phyloP scores from a whole-genome alignment of 2,329 filamentous ascomycete species.

The Colletotrichum sp. region DNA sequence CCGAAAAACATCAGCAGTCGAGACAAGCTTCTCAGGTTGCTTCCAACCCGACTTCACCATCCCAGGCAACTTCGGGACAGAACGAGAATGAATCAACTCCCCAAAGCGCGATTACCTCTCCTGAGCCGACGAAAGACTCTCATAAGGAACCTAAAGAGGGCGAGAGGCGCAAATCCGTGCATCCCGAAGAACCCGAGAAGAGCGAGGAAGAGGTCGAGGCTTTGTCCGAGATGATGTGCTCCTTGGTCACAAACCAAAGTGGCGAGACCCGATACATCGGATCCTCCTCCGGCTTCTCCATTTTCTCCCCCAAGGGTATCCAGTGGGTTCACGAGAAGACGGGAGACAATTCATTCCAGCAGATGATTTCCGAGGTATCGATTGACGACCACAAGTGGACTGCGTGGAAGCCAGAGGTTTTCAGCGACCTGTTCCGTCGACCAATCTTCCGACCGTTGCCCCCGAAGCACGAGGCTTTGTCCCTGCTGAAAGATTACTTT shows the following conservation, averaged over 20 bases:
- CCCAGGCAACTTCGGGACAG: conserved; percentile 47
- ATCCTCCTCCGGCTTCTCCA: conserved; percentile 96
- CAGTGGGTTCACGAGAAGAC: conserved; percentile 99
- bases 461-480: conserved; percentile 84
- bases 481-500: conserved; percentile 91
- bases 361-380: conserved; percentile 91
- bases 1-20: conserved; percentile 60
- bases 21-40: conserved; percentile 52
- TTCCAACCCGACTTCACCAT: conserved; percentile 58
- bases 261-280: conserved; percentile 97
- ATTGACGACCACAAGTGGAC: conserved; percentile 95
- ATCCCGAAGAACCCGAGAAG: conserved; percentile 47
- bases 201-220: conserved; percentile 79
- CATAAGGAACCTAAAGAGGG: conserved; percentile 37
- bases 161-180: conserved; percentile 44
- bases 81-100: conserved; percentile 52
- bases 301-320: conserved; percentile 97
- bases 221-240: conserved; percentile 98
- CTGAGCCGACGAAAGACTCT: conserved; percentile 46
- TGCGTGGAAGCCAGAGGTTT: conserved; percentile 98
- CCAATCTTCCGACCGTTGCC: conserved; percentile 85
- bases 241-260: conserved; percentile 90
- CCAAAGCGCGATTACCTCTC: conserved; percentile 60
- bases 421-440: conserved; percentile 87
- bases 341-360: conserved; percentile 91